These are phyloP conservation scores for Agastache rugosa DNA, from an alignment of 257 asterid species.

Conservation along the genomic window DNA sequence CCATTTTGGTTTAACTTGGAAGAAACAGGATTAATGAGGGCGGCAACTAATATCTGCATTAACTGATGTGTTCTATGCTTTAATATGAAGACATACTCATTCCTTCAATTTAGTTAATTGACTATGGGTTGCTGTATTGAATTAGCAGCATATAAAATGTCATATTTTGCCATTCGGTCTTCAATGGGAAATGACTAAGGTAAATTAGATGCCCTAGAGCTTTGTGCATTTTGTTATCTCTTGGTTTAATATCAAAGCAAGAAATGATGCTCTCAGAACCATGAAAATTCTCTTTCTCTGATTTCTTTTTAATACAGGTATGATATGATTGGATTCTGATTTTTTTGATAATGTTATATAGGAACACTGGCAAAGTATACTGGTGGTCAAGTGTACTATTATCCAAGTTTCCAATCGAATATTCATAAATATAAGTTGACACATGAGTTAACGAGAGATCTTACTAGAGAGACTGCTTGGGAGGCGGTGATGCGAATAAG, in stretches of 20 bases:
- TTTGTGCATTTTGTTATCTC: not conserved
- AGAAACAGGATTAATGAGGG: not conserved
- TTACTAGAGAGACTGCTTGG: slow-evolving; percentile 95
- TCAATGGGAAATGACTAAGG: not conserved
- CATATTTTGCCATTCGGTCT: not conserved
- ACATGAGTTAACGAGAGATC: slow-evolving; percentile 85
- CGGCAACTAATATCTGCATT: not conserved
- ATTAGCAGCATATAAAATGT: slow-evolving; percentile 5
- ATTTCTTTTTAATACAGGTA: slow-evolving; percentile 2
- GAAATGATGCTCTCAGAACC: not conserved
- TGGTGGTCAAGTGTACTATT: slow-evolving; percentile 88
- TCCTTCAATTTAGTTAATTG: slow-evolving; percentile 19
- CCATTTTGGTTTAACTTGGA: not conserved
- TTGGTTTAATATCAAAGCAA: not conserved
- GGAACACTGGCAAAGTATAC: slow-evolving; percentile 95
- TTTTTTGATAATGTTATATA: slow-evolving; percentile 34
- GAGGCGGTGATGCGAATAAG: slow-evolving; percentile 94
- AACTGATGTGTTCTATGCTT: slow-evolving; percentile 2
- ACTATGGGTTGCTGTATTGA: slow-evolving; percentile 13
- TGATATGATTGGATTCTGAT: slow-evolving; percentile 27
- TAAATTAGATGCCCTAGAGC: slow-evolving; percentile 14
- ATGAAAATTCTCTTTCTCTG: not conserved
- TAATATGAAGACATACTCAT: not conserved
- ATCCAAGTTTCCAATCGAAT: slow-evolving; percentile 74
- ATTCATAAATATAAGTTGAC: slow-evolving; percentile 67